phyloP scores from a whole-genome alignment of 352 stramenopile species.

The Chrysophaeum taylorii region DNA sequence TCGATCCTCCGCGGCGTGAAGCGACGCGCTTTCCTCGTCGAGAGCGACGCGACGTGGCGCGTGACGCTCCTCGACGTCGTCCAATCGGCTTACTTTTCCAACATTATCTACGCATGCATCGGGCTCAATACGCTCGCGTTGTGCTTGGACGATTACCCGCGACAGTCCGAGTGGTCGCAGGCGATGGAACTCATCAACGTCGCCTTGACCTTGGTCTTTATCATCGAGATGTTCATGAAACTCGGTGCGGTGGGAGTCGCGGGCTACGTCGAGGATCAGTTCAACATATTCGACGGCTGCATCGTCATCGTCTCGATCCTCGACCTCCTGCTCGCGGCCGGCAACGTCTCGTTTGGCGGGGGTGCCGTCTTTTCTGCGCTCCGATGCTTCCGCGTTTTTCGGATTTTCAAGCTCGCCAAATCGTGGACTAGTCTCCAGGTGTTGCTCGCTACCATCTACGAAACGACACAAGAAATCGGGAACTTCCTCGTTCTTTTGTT shows the following conservation, averaged over 20 bases:
- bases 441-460: slow-evolving; percentile 71
- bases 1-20: too few relatives aligned
- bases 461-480: slow-evolving; percentile 74
- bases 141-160: neutral
- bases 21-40: too few relatives aligned
- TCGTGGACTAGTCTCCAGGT: slow-evolving; percentile 51
- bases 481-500: slow-evolving; percentile 86
- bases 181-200: slow-evolving; percentile 48
- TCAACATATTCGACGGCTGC: slow-evolving; percentile 67
- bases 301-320: slow-evolving; percentile 40
- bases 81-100: neutral
- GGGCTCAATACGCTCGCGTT: slow-evolving; percentile 59
- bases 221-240: slow-evolving; percentile 67
- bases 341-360: slow-evolving; percentile 13
- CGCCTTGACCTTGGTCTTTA: slow-evolving; percentile 53
- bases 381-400: slow-evolving; percentile 62
- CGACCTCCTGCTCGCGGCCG: slow-evolving; percentile 13
- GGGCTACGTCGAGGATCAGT: slow-evolving; percentile 49
- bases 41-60: too few relatives aligned
- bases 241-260: slow-evolving; percentile 46
- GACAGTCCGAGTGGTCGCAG: neutral
- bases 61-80: slow-evolving; percentile 9
- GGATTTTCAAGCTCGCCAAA: slow-evolving; percentile 18
- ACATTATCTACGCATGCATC: slow-evolving; percentile 33
- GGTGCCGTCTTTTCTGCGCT: slow-evolving; percentile 57